phyloP scores from a whole-genome alignment of 2,329 filamentous ascomycete species.

The Aspergillus melleus region DNA sequence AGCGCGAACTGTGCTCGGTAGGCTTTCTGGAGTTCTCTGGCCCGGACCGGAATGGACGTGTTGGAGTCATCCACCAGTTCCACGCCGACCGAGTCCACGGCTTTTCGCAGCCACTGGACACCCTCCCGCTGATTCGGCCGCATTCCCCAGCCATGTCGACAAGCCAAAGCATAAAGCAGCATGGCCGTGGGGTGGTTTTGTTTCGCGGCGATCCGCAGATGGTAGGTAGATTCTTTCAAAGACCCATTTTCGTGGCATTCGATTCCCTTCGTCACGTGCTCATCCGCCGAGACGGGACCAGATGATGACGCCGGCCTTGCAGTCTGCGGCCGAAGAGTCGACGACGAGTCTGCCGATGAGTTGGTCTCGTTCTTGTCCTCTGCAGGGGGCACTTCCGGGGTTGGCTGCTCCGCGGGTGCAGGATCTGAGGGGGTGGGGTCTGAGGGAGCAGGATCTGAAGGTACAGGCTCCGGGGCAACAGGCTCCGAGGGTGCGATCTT shows the following conservation, averaged over 20 bases:
- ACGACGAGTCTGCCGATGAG: slow-evolving; percentile 63
- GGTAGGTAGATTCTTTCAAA: slow-evolving; percentile 92
- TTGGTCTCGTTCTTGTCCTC: slow-evolving; percentile 45
- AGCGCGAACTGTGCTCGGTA: slow-evolving; percentile 91
- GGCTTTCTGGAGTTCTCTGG: slow-evolving; percentile 69
- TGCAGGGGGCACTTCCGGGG: slow-evolving; percentile 13
- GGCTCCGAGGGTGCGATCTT: slow-evolving; percentile 11
- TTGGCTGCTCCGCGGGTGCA: slow-evolving; percentile 4
- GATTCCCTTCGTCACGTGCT: slow-evolving; percentile 88
- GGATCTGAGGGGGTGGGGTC: slow-evolving; percentile 9
- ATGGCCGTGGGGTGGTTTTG: slow-evolving; percentile 88
- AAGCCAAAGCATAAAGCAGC: slow-evolving; percentile 92
- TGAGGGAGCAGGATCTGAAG: slow-evolving; percentile 3
- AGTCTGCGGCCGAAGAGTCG: slow-evolving; percentile 54
- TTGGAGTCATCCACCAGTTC: slow-evolving; percentile 78
- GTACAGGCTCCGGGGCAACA: slow-evolving; percentile 7
- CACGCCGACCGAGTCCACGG: slow-evolving; percentile 77
- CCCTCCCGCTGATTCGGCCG: slow-evolving; percentile 86
- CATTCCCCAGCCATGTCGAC: slow-evolving; percentile 97
- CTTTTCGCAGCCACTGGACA: slow-evolving; percentile 87
- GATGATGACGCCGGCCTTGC: slow-evolving; percentile 29
- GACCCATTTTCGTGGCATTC: slow-evolving; percentile 84
- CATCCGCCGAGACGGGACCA: slow-evolving; percentile 58
- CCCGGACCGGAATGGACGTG: slow-evolving; percentile 50
- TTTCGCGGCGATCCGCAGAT: slow-evolving; percentile 83